Evolutionary conservation across 495 filamentous ascomycete species (phyloP).

Genomic region (Trypethelium eluteriae): DNA sequence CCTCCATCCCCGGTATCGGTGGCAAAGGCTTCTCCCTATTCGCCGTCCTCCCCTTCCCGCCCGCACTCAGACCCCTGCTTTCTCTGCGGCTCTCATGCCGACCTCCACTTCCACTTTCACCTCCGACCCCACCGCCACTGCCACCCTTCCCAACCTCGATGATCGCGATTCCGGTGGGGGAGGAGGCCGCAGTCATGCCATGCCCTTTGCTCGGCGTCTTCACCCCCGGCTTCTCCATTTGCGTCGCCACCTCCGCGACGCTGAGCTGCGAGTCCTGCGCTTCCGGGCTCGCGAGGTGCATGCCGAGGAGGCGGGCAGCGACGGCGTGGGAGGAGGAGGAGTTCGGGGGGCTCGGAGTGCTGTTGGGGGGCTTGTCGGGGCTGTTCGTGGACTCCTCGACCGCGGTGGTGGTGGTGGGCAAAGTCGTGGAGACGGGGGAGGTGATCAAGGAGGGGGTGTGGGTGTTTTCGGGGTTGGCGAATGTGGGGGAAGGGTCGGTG

Average conservation of each 20-base stretch:
- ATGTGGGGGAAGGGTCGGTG: not conserved
- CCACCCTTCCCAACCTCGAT: not conserved
- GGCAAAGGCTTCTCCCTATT: not conserved
- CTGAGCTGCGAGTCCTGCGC: slow-evolving; percentile 11
- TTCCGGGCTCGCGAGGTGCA: not conserved
- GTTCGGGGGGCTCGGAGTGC: not conserved
- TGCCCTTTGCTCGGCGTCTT: slow-evolving; percentile 10
- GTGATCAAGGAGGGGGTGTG: slow-evolving; percentile 1
- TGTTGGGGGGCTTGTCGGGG: not conserved
- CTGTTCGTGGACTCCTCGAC: not conserved
- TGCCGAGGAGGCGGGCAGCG: slow-evolving; percentile 3
- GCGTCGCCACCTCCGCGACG: slow-evolving; percentile 10
- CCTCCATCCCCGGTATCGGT: not conserved
- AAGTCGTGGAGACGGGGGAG: not conserved
- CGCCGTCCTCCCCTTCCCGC: no score
- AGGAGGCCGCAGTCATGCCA: no score
- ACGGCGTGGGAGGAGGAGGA: not conserved
- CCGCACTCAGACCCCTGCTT: not conserved
- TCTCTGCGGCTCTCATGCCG: not conserved
- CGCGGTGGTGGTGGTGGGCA: not conserved
- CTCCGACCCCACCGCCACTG: not conserved
- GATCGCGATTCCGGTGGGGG: not conserved
- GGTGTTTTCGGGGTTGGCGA: not conserved
- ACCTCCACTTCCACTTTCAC: not conserved
- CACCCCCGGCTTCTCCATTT: slow-evolving; percentile 11